Percentiles rank a stretch among this genome's conserved stretches.
phyloP scores from a whole-genome alignment of 495 filamentous ascomycete genomes.

The Cercophora newfieldiana region DNA sequence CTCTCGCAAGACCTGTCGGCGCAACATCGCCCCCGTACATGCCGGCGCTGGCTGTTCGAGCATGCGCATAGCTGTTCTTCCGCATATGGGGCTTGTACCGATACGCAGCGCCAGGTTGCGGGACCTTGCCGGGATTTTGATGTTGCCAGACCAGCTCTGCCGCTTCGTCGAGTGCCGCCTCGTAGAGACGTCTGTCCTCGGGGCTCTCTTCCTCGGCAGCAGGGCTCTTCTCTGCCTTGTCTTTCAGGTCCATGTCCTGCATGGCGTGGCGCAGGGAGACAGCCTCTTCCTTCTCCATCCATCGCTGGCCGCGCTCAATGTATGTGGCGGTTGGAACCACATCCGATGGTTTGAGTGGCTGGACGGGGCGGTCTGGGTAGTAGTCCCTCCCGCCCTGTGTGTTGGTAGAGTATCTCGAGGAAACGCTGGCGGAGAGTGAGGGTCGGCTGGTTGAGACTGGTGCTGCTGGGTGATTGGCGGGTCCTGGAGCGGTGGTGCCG shows the following conservation, averaged over 20 bases:
- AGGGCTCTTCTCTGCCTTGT: constrained; percentile 24
- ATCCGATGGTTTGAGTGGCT: constrained; percentile 49
- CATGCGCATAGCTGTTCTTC: constrained; percentile 62
- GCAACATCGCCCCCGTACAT: constrained; percentile 49
- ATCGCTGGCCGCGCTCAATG: constrained; percentile 74
- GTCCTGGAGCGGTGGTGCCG: neutral
- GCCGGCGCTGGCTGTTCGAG: constrained; percentile 60
- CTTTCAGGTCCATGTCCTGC: constrained; percentile 62
- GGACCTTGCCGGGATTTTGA: constrained; percentile 60
- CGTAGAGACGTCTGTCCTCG: constrained; percentile 67
- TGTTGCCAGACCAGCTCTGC: constrained; percentile 86
- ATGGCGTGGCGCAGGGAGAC: constrained; percentile 74
- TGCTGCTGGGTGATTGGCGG: neutral
- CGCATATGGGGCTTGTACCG: constrained; percentile 61
- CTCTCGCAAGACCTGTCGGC: constrained; percentile 49
- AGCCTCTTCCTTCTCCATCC: constrained; percentile 87
- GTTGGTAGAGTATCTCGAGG: constrained; percentile 42
- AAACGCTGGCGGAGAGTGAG: constrained; percentile 39
- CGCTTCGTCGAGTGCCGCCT: constrained; percentile 81
- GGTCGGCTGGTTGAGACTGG: constrained; percentile 31
- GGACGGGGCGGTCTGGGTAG: constrained; percentile 41
- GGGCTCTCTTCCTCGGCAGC: constrained; percentile 36
- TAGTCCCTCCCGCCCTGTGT: constrained; percentile 42
- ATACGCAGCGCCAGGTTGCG: constrained; percentile 61
- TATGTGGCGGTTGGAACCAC: constrained; percentile 64